Conservation (phyloP, 2,329 filamentous ascomycete genomes). For the Colletotrichum sp. region DNA sequence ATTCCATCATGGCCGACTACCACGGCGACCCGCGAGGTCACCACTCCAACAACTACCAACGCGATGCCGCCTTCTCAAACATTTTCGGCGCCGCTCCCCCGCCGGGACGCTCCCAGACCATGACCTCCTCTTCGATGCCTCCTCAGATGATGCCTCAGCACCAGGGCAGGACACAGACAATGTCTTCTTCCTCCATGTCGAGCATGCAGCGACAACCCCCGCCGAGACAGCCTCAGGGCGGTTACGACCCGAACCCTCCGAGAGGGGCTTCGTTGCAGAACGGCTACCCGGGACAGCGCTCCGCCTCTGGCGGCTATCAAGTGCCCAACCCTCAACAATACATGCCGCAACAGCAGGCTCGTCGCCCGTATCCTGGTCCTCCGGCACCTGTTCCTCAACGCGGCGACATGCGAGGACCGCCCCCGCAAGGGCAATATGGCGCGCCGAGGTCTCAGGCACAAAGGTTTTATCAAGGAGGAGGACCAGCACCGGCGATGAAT, state of each 20-base stretch:
- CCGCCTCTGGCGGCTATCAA: constrained; percentile 54
- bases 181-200: constrained; percentile 57
- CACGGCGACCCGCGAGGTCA: constrained; percentile 53
- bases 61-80: constrained; percentile 94
- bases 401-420: constrained; percentile 60
- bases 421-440: constrained; percentile 35
- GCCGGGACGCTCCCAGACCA: constrained; percentile 90
- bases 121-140: constrained; percentile 78
- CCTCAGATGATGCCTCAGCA: constrained; percentile 51
- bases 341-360: constrained; percentile 48
- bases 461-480: constrained; percentile 65
- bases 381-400: constrained; percentile 52
- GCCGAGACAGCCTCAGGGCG: constrained; percentile 53
- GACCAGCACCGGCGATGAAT: constrained; percentile 75
- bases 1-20: constrained; percentile 61
- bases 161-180: constrained; percentile 78
- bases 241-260: constrained; percentile 38
- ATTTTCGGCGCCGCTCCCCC: constrained; percentile 92
- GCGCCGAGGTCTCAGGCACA: constrained; percentile 51
- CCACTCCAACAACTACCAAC: constrained; percentile 66
- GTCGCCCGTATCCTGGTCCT: constrained; percentile 51
- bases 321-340: constrained; percentile 51
- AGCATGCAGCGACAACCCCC: constrained; percentile 69
- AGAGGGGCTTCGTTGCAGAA: constrained; percentile 40
- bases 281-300: constrained; percentile 49